Evolutionary conservation across 2,329 filamentous ascomycete genomes (phyloP).

Genomic region (Calonectria crousiana): DNA sequence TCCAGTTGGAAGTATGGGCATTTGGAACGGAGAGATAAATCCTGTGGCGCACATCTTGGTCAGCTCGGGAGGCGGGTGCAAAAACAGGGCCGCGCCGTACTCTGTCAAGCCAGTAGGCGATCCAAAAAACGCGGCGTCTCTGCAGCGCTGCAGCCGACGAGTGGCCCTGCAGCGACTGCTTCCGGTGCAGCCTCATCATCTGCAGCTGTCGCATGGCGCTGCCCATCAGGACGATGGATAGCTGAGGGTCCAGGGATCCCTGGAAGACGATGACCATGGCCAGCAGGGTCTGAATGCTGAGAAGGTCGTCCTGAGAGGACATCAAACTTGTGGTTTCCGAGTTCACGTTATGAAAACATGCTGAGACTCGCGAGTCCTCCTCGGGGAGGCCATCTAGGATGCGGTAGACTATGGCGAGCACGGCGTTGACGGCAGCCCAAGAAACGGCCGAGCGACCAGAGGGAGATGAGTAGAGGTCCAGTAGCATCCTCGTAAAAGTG

Average conservation of each 20-base stretch:
- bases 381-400: constrained; percentile 34
- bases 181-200: constrained; percentile 47
- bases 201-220: constrained; percentile 50
- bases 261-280: constrained; percentile 51
- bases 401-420: constrained; percentile 48
- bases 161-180: background rate
- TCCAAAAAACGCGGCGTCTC: constrained; percentile 51
- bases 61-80: background rate
- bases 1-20: constrained; percentile 52
- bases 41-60: constrained; percentile 32
- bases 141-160: constrained; percentile 31
- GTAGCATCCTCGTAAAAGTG: constrained; percentile 49
- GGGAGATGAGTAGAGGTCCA: constrained; percentile 47
- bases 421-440: constrained; percentile 52
- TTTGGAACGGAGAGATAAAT: constrained; percentile 50
- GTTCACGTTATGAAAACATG: constrained; percentile 48
- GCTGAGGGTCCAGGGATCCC: constrained; percentile 46
- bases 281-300: constrained; percentile 50
- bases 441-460: constrained; percentile 30
- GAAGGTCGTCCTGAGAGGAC: constrained; percentile 43
- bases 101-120: constrained; percentile 51
- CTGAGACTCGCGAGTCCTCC: constrained; percentile 33
- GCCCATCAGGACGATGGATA: constrained; percentile 48
- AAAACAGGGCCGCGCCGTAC: background rate
- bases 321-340: constrained; percentile 49